Evolutionary conservation across 73 alveolate species (phyloP).

Genomic region (Paramecium biaurelia): DNA sequence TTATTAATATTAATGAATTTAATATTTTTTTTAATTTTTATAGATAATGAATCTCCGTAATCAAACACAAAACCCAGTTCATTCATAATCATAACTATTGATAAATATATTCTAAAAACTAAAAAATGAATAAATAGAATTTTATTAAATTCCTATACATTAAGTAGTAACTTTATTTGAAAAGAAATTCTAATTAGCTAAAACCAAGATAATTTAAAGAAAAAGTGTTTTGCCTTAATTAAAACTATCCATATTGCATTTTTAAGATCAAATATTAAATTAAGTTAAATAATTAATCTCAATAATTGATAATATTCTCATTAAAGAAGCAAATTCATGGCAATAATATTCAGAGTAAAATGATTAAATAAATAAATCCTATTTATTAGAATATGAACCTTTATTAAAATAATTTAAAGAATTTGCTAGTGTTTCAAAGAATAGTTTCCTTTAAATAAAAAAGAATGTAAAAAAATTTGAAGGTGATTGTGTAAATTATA

Average conservation of each 20-base stretch:
- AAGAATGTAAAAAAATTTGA: neutral
- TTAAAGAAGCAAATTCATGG: neutral
- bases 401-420: neutral
- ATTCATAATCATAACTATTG: neutral
- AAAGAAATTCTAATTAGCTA: neutral
- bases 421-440: neutral
- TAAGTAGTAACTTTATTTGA: neutral
- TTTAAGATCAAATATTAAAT: neutral
- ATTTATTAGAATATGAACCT: neutral
- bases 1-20: no score
- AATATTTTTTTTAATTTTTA: no score
- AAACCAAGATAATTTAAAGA: neutral
- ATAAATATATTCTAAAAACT: neutral
- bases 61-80: neutral
- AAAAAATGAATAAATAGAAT: neutral
- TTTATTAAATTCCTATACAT: neutral
- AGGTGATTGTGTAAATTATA: neutral
- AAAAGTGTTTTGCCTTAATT: neutral
- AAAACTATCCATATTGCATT: neutral
- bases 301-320: neutral
- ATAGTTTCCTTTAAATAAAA: neutral
- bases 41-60: neutral
- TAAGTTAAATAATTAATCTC: neutral
- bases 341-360: neutral
- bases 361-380: neutral